Evolutionary conservation across 2,329 filamentous ascomycete species (phyloP).

Genomic region (Diaporthe ampelina): DNA sequence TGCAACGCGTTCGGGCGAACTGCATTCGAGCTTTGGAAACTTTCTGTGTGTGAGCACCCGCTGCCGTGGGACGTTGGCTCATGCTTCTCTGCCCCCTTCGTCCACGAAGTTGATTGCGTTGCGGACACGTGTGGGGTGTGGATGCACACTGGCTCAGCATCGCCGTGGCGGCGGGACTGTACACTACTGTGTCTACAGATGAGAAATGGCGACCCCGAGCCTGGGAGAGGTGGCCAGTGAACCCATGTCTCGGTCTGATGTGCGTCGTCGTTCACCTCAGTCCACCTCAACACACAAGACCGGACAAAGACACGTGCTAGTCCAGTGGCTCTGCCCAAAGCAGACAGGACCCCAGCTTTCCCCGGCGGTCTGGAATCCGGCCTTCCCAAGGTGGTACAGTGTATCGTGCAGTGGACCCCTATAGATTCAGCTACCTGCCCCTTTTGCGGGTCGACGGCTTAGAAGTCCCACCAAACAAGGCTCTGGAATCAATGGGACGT

Average conservation of each 20-base stretch:
- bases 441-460: constrained; percentile 29
- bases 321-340: neutral
- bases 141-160: neutral
- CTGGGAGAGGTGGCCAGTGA: neutral
- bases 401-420: constrained; percentile 14
- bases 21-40: constrained; percentile 8
- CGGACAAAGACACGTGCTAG: constrained; percentile 13
- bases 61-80: constrained; percentile 17
- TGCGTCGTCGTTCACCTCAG: constrained; percentile 16
- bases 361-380: constrained; percentile 34
- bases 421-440: constrained; percentile 10
- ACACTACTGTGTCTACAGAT: neutral
- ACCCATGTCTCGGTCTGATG: constrained; percentile 27
- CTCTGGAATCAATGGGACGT: constrained; percentile 22
- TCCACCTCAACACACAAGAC: neutral
- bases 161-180: neutral
- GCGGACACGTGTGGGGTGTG: constrained; percentile 5
- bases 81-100: neutral
- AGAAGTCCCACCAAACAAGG: constrained; percentile 30
- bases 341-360: constrained; percentile 31
- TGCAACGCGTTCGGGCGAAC: constrained; percentile 28
- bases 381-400: constrained; percentile 6
- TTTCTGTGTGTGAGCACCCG: constrained; percentile 6
- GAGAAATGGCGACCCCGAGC: neutral
- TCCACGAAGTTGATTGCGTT: constrained; percentile 10